A percentile compares a stretch with the other conserved stretches of the same genome.
Conservation (phyloP, 345 rosid species). For the Euphorbia lathyris region DNA sequence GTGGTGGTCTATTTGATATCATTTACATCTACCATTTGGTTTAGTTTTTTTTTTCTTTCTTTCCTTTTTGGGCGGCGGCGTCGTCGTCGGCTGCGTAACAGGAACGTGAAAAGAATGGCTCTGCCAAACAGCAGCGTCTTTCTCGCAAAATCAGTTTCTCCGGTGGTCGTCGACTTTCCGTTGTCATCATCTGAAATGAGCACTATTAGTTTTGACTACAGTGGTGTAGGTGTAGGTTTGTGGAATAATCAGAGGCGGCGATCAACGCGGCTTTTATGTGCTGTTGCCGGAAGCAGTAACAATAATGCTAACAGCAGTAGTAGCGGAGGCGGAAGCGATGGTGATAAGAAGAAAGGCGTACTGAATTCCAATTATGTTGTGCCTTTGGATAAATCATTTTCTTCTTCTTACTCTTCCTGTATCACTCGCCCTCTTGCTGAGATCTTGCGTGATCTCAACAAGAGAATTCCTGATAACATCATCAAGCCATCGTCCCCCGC, state of each 20-base stretch:
- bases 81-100: neutral
- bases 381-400: slow-evolving; percentile 70
- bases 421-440: slow-evolving; percentile 88
- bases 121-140: neutral
- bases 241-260: neutral
- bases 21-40: too few species aligned
- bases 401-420: slow-evolving; percentile 57
- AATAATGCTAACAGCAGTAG: slow-evolving; percentile 15
- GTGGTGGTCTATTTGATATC: too few species aligned
- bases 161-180: slow-evolving; percentile 4
- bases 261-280: slow-evolving; percentile 6
- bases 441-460: slow-evolving; percentile 96
- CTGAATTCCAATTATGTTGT: slow-evolving; percentile 93
- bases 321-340: slow-evolving; percentile 22
- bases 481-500: slow-evolving; percentile 44
- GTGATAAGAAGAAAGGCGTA: slow-evolving; percentile 49
- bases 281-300: slow-evolving; percentile 25
- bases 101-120: neutral
- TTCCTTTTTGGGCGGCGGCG: too few species aligned
- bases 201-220: too few species aligned
- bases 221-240: neutral
- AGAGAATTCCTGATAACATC: slow-evolving; percentile 88
- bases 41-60: too few species aligned
- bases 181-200: neutral
- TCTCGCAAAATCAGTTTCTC: neutral